Conservation (phyloP, 768 basidiomycete species). For the Hygrocybe coccinea region DNA sequence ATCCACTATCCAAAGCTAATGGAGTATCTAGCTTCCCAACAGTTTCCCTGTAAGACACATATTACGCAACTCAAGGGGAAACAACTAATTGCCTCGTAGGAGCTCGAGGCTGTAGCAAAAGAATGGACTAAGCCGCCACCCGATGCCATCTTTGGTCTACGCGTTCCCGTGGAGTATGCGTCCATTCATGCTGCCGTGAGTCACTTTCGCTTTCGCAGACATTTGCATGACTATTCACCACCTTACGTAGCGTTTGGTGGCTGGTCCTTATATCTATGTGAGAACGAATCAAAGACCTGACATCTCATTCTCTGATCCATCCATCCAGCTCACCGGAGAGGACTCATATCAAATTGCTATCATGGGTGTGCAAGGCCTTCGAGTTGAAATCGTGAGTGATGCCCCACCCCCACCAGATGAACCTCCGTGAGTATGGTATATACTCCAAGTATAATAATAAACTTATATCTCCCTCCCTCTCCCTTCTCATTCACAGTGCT, state of each 20-base stretch:
- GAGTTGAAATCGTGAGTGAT: slow-evolving; percentile 83
- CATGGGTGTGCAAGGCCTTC: slow-evolving; percentile 73
- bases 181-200: slow-evolving; percentile 79
- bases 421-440: slow-evolving; percentile 57
- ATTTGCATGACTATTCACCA: slow-evolving; percentile 18
- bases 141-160: slow-evolving; percentile 67
- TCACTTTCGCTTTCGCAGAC: slow-evolving; percentile 14
- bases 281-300: slow-evolving; percentile 17
- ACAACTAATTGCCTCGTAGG: slow-evolving; percentile 38
- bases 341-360: slow-evolving; percentile 88
- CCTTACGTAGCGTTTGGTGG: slow-evolving; percentile 58
- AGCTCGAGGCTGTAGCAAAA: slow-evolving; percentile 72
- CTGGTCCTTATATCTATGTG: slow-evolving; percentile 83
- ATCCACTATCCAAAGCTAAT: slow-evolving; percentile 3
- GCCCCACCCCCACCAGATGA: slow-evolving; percentile 81
- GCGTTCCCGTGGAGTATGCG: slow-evolving; percentile 83
- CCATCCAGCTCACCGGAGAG: slow-evolving; percentile 67
- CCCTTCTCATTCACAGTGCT: slow-evolving; percentile 30
- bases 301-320: slow-evolving; percentile 11
- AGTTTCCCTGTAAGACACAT: slow-evolving; percentile 52
- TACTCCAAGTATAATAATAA: slow-evolving; percentile 27
- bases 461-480: slow-evolving; percentile 10
- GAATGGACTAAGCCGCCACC: slow-evolving; percentile 87
- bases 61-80: slow-evolving; percentile 5
- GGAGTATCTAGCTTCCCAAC: slow-evolving; percentile 53